Evolutionary conservation across 2,329 filamentous ascomycete genomes (phyloP).

Genomic region (Ceratocystis albifundus): DNA sequence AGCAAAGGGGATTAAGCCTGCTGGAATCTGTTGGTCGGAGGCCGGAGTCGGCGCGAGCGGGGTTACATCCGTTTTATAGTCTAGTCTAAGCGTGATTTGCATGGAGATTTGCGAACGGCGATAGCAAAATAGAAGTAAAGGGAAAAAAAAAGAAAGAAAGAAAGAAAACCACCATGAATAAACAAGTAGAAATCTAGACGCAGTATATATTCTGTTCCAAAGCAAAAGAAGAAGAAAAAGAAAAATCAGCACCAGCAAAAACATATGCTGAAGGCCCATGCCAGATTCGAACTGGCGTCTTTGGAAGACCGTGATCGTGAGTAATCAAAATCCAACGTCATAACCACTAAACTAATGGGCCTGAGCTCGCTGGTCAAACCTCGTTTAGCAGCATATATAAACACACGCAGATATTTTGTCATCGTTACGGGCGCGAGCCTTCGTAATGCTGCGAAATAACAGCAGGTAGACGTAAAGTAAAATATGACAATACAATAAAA

Average conservation of each 20-base stretch:
- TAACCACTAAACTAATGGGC: slow-evolving; percentile 23
- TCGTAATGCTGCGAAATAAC: no score
- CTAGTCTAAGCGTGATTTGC: not conserved
- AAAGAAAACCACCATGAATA: no score
- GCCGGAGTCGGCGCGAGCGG: not conserved
- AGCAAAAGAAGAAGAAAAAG: slow-evolving; percentile 10
- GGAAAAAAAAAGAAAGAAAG: not conserved
- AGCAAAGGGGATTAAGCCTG: not conserved
- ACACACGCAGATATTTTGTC: no score
- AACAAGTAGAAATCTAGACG: slow-evolving; percentile 19
- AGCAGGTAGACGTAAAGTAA: no score
- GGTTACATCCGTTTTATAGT: not conserved
- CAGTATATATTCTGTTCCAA: slow-evolving; percentile 1
- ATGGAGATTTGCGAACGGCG: not conserved
- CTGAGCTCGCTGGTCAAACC: not conserved
- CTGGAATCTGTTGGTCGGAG: not conserved
- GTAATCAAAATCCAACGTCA: slow-evolving; percentile 23
- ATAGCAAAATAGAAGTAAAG: not conserved
- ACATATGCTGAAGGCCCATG: slow-evolving; percentile 14
- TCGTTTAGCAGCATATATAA: not conserved
- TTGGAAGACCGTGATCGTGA: slow-evolving; percentile 20
- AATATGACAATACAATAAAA: not conserved
- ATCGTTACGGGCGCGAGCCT: no score
- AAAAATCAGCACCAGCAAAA: no score
- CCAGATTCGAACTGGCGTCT: slow-evolving; percentile 23